Conservation (phyloP, 176 grass and related monocot genomes). For the Eragrostis curvula region DNA sequence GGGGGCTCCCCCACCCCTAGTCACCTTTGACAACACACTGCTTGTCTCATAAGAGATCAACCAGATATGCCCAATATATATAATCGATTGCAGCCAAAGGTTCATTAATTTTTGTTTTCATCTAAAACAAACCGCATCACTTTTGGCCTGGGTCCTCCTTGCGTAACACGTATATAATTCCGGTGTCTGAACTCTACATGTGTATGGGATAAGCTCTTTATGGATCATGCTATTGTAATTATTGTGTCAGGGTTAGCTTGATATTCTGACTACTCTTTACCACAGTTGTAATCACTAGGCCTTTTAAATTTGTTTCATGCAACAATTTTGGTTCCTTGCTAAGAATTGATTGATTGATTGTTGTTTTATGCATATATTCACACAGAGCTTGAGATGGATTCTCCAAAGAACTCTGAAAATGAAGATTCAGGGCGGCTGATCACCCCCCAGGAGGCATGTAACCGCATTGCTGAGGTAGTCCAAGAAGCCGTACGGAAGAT, state of each 20-base stretch:
- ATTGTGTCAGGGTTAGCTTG: not conserved
- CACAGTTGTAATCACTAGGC: not conserved
- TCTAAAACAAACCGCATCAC: not conserved
- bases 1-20: not conserved
- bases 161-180: constrained; percentile 11
- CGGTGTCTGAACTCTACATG: not conserved
- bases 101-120: not conserved
- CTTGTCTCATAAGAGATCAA: not conserved
- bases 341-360: not conserved
- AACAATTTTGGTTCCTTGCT: constrained; percentile 11
- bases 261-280: not conserved
- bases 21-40: not conserved
- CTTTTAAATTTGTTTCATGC: not conserved
- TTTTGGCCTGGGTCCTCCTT: constrained; percentile 12
- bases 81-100: not conserved
- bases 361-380: not conserved
- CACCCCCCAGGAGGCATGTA: constrained; percentile 93
- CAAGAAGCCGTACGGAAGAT: constrained; percentile 96
- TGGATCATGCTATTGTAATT: constrained; percentile 7
- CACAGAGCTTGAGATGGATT: constrained; percentile 85
- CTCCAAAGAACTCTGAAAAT: constrained; percentile 64
- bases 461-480: constrained; percentile 92
- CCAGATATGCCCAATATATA: not conserved
- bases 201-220: constrained; percentile 1
- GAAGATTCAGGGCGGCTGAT: constrained; percentile 82